Evolutionary conservation across 768 basidiomycete species (phyloP).

Genomic region (Naganishia randhawae): DNA sequence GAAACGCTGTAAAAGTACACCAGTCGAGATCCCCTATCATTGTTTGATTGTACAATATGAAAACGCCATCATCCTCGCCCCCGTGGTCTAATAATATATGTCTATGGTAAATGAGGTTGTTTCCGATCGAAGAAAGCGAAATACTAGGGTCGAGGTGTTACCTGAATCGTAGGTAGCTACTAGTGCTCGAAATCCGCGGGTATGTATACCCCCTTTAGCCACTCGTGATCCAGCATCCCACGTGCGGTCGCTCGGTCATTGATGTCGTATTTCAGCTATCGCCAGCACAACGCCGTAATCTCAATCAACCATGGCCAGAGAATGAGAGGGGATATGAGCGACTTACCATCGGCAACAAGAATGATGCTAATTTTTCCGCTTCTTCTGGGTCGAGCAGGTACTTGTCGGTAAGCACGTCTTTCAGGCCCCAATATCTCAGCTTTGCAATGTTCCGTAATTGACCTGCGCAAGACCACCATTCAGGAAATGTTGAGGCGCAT

Average conservation of each 20-base stretch:
- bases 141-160: not conserved
- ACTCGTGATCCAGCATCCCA: constrained; percentile 80
- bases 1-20: not conserved
- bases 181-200: constrained; percentile 77
- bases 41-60: not conserved
- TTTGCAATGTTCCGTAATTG: constrained; percentile 81
- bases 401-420: constrained; percentile 86
- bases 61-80: not conserved
- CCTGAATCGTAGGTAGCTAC: too few relatives aligned
- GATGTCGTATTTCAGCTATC: constrained; percentile 85
- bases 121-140: not conserved
- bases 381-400: constrained; percentile 83
- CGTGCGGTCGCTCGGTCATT: constrained; percentile 81
- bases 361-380: constrained; percentile 68
- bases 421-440: constrained; percentile 73
- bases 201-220: constrained; percentile 79
- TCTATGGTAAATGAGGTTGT: constrained; percentile 6
- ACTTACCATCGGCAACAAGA: constrained; percentile 69
- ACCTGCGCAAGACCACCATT: not conserved
- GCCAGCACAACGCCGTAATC: constrained; percentile 71
- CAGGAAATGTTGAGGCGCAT: not conserved
- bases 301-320: not conserved
- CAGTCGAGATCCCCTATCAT: not conserved
- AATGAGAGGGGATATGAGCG: too few relatives aligned
- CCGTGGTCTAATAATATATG: not conserved